Percentiles rank a stretch among this genome's conserved stretches.
Evolutionary conservation across 345 rosid species (phyloP).

Genomic region (Ceriops decandra): DNA sequence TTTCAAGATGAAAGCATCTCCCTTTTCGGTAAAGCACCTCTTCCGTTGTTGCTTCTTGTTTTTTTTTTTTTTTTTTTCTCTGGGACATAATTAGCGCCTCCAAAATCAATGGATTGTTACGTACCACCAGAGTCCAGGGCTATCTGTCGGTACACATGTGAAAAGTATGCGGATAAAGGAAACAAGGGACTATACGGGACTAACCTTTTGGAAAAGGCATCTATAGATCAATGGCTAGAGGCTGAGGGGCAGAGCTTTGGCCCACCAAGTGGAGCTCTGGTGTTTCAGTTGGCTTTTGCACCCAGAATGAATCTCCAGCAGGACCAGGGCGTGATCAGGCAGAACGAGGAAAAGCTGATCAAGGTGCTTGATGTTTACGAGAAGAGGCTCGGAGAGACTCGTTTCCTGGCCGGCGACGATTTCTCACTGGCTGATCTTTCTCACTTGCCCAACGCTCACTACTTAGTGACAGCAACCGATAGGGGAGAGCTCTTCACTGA

Average conservation of each 20-base stretch:
- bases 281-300: slow-evolving; percentile 60
- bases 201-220: slow-evolving; percentile 56
- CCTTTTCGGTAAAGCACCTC: slow-evolving; percentile 46
- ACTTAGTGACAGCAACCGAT: slow-evolving; percentile 38
- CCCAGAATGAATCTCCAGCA: slow-evolving; percentile 55
- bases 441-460: slow-evolving; percentile 54
- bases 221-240: slow-evolving; percentile 76
- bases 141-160: slow-evolving; percentile 58
- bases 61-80: neutral
- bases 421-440: slow-evolving; percentile 71
- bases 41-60: neutral
- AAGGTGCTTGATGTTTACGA: slow-evolving; percentile 66
- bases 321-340: slow-evolving; percentile 38
- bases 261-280: slow-evolving; percentile 48
- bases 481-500: slow-evolving; percentile 42
- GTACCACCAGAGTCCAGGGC: slow-evolving; percentile 50
- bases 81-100: too few species aligned
- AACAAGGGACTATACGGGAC: slow-evolving; percentile 47
- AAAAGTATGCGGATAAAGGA: slow-evolving; percentile 48
- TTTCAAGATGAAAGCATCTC: slow-evolving; percentile 55
- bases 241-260: slow-evolving; percentile 61
- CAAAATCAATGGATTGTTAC: too few species aligned
- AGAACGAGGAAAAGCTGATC: slow-evolving; percentile 44
- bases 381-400: slow-evolving; percentile 45
- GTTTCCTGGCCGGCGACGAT: slow-evolving; percentile 63